Base-by-base conservation (phyloP, 2,329 filamentous ascomycete genomes). In the Microdochium paspali region DNA sequence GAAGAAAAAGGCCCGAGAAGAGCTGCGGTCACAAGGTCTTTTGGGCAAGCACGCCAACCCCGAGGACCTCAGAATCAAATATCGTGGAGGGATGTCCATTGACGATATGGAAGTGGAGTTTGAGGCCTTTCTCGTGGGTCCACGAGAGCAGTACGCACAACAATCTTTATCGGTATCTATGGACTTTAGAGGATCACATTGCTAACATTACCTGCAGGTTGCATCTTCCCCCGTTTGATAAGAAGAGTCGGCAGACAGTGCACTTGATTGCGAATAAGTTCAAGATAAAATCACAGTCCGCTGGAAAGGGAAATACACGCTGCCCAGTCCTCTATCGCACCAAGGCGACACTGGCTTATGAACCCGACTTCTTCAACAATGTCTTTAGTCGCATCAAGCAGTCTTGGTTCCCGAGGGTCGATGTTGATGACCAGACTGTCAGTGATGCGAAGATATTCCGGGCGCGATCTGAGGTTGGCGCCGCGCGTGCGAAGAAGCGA, bases 201-300 rank as follows among this genome's bases (percentile, higher is more conserved):
- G n/a, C 32, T 39, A 15, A 18, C 44, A 46, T 49, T 7, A 25
- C 12, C 26, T 47, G 25, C 53, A 90, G 86, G 43, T 72, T 93
- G 5, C 70, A 80, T 4, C 71, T 97, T 23, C 88, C 91, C 3
- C 88, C 91, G 0, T 94, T 97, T 82, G 82, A 87, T 48, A 87
- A 89, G 51, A 67, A 76, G 42, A 77, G 84, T 32, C 84, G 93
- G 45, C 90, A 88, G 61, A 69, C 82, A 5, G 74, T 97, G 18
- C 93, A 98, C 62, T 79, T 88, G 50, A 66, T 95, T 32, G 89
- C 88, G 12, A 79, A 79, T 56, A 76, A 76, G 31, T 80, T 96
- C 61, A 82, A 81, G 15, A 69, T 97, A 50, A 91, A 85, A 53
- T 95, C 90, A 3, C 88, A 90, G 59, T 96, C 90, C 0, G 77